phyloP scores from a whole-genome alignment of 2,329 filamentous ascomycete species.

The Fusarium equiseti region DNA sequence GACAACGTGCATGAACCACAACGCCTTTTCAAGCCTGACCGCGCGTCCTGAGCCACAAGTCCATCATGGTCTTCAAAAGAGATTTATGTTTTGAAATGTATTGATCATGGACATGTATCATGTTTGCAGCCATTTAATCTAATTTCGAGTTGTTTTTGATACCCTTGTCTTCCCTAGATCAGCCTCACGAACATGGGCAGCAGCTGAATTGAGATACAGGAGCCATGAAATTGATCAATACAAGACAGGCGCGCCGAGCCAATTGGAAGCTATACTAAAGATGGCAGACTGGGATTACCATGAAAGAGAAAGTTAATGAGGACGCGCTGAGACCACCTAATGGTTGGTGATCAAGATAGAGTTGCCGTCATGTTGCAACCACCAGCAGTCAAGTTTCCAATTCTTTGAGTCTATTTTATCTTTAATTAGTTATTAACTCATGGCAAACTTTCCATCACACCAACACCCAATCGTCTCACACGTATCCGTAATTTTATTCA shows the following conservation, averaged over 20 bases:
- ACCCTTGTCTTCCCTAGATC: constrained; percentile 11
- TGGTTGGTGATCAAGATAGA: constrained; percentile 4
- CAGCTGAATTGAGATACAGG: neutral
- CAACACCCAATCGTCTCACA: constrained; percentile 10
- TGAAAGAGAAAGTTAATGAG: neutral
- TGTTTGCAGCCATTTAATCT: neutral
- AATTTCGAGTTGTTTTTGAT: neutral
- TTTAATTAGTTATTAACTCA: neutral
- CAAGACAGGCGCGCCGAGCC: constrained; percentile 2
- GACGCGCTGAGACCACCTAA: neutral
- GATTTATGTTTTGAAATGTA: neutral
- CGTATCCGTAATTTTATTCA: neutral
- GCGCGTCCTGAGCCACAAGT: neutral
- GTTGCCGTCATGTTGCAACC: constrained; percentile 12
- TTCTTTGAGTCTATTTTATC: neutral
- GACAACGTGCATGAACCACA: neutral
- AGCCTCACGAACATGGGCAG: neutral
- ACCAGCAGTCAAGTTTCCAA: neutral
- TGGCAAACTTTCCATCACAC: neutral
- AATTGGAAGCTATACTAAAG: neutral
- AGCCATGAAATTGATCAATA: neutral
- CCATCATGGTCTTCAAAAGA: neutral
- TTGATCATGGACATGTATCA: neutral
- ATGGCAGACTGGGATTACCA: constrained; percentile 6
- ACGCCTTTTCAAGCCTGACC: neutral